phyloP scores from a whole-genome alignment of 345 rosid genomes.

The Brassica incana region DNA sequence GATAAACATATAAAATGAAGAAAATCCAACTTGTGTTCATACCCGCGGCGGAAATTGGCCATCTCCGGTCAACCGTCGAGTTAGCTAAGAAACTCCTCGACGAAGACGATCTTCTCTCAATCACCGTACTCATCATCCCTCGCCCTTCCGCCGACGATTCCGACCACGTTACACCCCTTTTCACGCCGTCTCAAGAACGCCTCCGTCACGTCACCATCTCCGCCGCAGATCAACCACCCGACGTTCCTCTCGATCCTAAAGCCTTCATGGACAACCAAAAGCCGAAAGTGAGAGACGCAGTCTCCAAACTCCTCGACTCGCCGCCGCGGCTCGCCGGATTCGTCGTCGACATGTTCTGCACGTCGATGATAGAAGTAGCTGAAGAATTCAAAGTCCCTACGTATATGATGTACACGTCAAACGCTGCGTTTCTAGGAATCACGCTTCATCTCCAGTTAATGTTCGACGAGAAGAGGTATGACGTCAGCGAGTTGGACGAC shows the following conservation, averaged over 20 bases:
- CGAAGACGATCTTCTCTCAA: constrained; percentile 36
- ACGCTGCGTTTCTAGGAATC: constrained; percentile 44
- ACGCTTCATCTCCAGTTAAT: constrained; percentile 34
- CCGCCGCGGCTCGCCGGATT: constrained; percentile 47
- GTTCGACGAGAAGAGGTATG: constrained; percentile 27
- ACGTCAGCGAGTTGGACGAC: constrained; percentile 36
- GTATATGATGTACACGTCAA: constrained; percentile 50
- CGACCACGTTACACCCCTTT: constrained; percentile 7
- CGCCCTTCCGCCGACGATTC: constrained; percentile 10
- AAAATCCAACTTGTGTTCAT: constrained; percentile 53
- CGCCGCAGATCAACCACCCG: neutral
- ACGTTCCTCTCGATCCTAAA: neutral
- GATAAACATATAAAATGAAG: neutral
- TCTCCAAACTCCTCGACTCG: constrained; percentile 18
- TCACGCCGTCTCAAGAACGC: constrained; percentile 4
- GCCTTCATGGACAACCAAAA: constrained; percentile 39
- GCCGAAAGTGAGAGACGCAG: constrained; percentile 40
- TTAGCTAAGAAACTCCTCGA: constrained; percentile 44
- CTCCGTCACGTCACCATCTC: constrained; percentile 41
- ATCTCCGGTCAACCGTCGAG: constrained; percentile 45
- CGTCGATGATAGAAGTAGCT: constrained; percentile 50
- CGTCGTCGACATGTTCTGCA: constrained; percentile 60
- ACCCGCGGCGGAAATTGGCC: constrained; percentile 49
- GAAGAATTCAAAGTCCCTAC: constrained; percentile 45
- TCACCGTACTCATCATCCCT: constrained; percentile 47